Conservation (phyloP, 2,329 filamentous ascomycete genomes). For the Pseudocercospora fijiensis region DNA sequence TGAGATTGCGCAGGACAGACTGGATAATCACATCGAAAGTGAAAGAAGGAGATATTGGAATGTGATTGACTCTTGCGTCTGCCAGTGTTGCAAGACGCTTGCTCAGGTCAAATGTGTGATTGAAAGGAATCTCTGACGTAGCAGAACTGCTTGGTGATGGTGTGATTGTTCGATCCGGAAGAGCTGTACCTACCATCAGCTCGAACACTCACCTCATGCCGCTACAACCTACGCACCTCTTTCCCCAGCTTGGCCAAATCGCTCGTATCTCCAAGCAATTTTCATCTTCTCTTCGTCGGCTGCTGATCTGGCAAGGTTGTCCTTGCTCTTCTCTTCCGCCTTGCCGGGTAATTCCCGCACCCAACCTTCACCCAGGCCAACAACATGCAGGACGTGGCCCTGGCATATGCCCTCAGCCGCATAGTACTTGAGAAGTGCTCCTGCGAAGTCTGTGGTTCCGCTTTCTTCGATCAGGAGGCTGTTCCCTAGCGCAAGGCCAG, state of each 20-base stretch:
- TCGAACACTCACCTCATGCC: constrained; percentile 27
- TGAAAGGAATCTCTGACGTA: constrained; percentile 42
- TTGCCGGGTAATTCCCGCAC: constrained; percentile 78
- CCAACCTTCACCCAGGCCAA: constrained; percentile 80
- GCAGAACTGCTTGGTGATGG: constrained; percentile 12
- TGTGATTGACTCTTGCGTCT: constrained; percentile 45
- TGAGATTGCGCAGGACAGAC: constrained; percentile 57
- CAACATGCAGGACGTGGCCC: constrained; percentile 81
- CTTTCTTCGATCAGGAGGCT: constrained; percentile 80
- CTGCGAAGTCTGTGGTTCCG: constrained; percentile 91
- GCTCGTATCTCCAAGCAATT: constrained; percentile 97
- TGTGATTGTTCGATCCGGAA: constrained; percentile 29
- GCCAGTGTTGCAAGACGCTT: constrained; percentile 49
- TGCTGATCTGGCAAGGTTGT: constrained; percentile 42
- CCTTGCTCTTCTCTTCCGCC: constrained; percentile 42
- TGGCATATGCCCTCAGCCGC: constrained; percentile 91
- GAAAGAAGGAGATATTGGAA: constrained; percentile 64
- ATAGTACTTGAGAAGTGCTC: constrained; percentile 80
- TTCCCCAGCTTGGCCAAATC: constrained; percentile 68
- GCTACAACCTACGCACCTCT: constrained; percentile 56
- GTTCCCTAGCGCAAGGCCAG: constrained; percentile 77
- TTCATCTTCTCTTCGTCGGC: constrained; percentile 79
- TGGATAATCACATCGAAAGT: constrained; percentile 64
- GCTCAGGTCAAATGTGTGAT: constrained; percentile 54
- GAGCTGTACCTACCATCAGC: constrained; percentile 34